Evolutionary conservation across 768 basidiomycete species (phyloP).

Genomic region (Boletus reticuloceps): DNA sequence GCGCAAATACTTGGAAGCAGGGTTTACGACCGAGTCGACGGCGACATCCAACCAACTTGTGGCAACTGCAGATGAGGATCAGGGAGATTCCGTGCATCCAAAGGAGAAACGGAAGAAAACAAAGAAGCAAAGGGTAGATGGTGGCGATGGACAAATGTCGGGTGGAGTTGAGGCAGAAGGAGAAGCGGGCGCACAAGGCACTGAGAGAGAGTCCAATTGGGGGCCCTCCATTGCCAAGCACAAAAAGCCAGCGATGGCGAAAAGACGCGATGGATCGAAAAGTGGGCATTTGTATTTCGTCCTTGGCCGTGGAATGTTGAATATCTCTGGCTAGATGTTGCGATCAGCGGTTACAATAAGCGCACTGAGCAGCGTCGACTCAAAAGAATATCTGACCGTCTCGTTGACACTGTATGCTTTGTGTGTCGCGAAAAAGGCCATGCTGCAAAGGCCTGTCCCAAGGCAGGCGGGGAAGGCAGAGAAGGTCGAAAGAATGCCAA

Average conservation of each 20-base stretch:
- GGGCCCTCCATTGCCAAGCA: slow-evolving; percentile 5
- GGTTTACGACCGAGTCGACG: slow-evolving; percentile 33
- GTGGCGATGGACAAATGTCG: slow-evolving; percentile 1
- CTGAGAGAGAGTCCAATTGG: slow-evolving; percentile 6
- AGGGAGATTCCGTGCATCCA: slow-evolving; percentile 26
- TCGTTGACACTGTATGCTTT: slow-evolving; percentile 70
- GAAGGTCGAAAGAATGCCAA: slow-evolving; percentile 26
- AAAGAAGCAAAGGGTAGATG: slow-evolving; percentile 37
- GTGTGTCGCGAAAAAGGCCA: slow-evolving; percentile 85
- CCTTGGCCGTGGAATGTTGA: slow-evolving; percentile 5
- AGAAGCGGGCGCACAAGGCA: slow-evolving; percentile 16
- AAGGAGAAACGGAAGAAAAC: slow-evolving; percentile 63
- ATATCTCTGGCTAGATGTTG: slow-evolving; percentile 24
- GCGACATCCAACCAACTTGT: slow-evolving; percentile 1
- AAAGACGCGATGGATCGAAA: slow-evolving; percentile 28
- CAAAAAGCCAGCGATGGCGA: slow-evolving; percentile 30
- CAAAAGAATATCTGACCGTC: slow-evolving; percentile 57
- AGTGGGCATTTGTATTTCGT: slow-evolving; percentile 9
- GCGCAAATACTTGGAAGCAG: slow-evolving; percentile 66
- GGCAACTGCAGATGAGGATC: slow-evolving; percentile 1
- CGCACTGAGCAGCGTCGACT: slow-evolving; percentile 61
- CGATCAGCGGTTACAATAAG: slow-evolving; percentile 20
- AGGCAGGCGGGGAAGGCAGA: slow-evolving; percentile 23
- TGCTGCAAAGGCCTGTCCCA: slow-evolving; percentile 78
- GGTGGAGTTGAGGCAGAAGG: slow-evolving; percentile 16